Evolutionary conservation across 163 green algal species (phyloP), one percentile per base, ranked within the genome.

Genomic region (Chlamydomonas reinhardtii): DNA sequence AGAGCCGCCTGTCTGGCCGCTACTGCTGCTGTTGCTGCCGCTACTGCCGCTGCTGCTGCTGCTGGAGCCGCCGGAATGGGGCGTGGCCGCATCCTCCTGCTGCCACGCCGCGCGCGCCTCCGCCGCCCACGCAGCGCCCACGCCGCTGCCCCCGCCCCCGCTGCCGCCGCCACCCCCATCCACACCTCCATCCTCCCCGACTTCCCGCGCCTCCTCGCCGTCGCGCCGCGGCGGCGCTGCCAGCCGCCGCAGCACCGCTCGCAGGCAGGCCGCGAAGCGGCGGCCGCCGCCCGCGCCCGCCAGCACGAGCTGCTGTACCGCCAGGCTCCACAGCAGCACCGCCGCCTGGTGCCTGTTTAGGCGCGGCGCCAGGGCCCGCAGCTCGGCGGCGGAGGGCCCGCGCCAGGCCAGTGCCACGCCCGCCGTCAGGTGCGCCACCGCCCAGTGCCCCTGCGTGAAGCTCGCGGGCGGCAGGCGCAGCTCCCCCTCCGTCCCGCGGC

Each of bases 251-350:
- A 77, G 52, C 43, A 85, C 48, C 29, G 34, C 27, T 8, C 61
- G 68, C 43, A 77, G 20, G 43, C 8, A 52, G 20, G n/a, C 43
- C 6, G 19, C 25, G 22, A 77, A 84, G 43, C 43, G 16, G 48
- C 48, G 48, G 11, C 48, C 48, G 48, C 48, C 48, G 48, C 48
- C 48, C 9, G 48, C 48, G 48, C 20, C 34, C 64, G 37, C 27
- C 68, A 82, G 54, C 66, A 80, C 52, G 43, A 89, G 84, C 70
- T 89, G 84, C 69, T 89, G 84, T 31, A 80, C 75, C 19, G 84
- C 84, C 68, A 89, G 76, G 11, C 54, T 62, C 84, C 84, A 89
- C 69, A 89, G 84, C 35, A 82, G 56, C 22, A 85, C 76, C 6
- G 77, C 84, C 52, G 76, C 66, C 76, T 89, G 75, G 75, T 85